phyloP scores from a whole-genome alignment of 2,329 filamentous ascomycete genomes.

The Pyrenochaeta sp. region DNA sequence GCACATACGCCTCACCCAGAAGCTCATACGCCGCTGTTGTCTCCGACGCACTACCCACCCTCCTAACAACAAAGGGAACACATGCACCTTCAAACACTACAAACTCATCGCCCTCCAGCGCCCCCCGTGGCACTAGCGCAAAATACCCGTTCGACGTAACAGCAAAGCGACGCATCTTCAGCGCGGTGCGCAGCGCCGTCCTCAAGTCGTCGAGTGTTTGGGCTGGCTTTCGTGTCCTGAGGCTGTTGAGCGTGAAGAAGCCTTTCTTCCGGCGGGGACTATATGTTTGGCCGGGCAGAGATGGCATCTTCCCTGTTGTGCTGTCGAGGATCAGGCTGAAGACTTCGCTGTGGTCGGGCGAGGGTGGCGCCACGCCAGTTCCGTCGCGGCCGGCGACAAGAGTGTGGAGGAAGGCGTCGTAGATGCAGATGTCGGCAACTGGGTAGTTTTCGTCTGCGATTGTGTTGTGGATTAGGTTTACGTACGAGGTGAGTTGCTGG shows the following conservation, averaged over 20 bases:
- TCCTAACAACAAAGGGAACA: slow-evolving; percentile 28
- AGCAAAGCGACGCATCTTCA: slow-evolving; percentile 30
- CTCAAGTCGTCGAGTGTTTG: slow-evolving; percentile 21
- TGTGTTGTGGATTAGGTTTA: slow-evolving; percentile 9
- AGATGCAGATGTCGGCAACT: slow-evolving; percentile 12
- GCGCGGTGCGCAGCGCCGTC: slow-evolving; percentile 19
- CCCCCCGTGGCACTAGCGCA: slow-evolving; percentile 28
- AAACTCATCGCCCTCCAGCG: slow-evolving; percentile 19
- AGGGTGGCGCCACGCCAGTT: slow-evolving; percentile 14
- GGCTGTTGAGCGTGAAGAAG: slow-evolving; percentile 26
- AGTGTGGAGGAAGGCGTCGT: slow-evolving; percentile 32
- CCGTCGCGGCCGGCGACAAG: slow-evolving; percentile 28
- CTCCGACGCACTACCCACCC: background rate
- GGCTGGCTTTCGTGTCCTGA: slow-evolving; percentile 22
- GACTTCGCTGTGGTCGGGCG: slow-evolving; percentile 27
- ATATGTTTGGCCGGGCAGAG: slow-evolving; percentile 29
- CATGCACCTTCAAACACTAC: slow-evolving; percentile 26
- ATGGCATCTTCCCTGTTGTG: slow-evolving; percentile 16
- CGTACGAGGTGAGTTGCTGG: slow-evolving; percentile 11
- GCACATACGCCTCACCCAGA: slow-evolving; percentile 31
- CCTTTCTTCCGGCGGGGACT: slow-evolving; percentile 26
- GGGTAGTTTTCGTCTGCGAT: slow-evolving; percentile 8
- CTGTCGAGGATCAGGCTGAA: slow-evolving; percentile 32
- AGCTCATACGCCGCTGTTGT: slow-evolving; percentile 12
- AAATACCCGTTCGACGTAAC: slow-evolving; percentile 29